Base-by-base conservation (phyloP, 768 basidiomycete species). In the Tulasnella sp. region DNA sequence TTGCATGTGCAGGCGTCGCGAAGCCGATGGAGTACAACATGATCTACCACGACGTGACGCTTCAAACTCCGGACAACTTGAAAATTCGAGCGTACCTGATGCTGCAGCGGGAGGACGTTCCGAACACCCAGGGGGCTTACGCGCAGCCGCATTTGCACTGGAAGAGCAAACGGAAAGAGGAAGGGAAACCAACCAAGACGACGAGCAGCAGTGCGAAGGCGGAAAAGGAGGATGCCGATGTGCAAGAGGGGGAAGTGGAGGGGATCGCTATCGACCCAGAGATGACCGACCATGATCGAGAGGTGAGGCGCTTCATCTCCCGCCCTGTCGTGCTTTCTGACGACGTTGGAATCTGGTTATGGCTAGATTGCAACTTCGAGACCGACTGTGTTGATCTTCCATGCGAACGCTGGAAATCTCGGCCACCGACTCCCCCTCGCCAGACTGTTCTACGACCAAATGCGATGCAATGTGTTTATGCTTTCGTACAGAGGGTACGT, bases 391-490 rank as follows among this genome's bases (percentile, higher is more conserved):
- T 79, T 98, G 66, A 92, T 98, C 88, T 94, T 97, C 71, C 95
- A 98, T 76, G 96, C 82, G 5, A 83, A 83, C 75, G 96, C 83
- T 1, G 79, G 79, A 35, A 94, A 93, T 75, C 83, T 88, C 42
- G 95, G 96, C 0, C 96, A 98, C 77, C 86, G 96, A 32, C 86
- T 98, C 77, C 96, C 95, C 1, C 82, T 97, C 34, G 95, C 91
- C 0, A 85, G 86, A 66, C 85, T 93, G 39, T 96, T 98, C 78
- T 92, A 86, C 77, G 80, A 87, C 64, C 86, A 87, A 77, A 88
- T 94, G 87, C 84, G 92, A 17, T 97, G 94, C 79, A 98, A 98
- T 78, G 94, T 97, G 3, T 82, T 98, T 44, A 94, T 98, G 90
- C 81, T 96, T 73, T 94, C 91, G 64, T 99, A 99, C 78, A 83